A percentile compares a stretch with the other conserved stretches of the same genome.
These are phyloP conservation scores for Macaranga tanarius DNA, from an alignment of 441 rosid species.

Conservation along the genomic window DNA sequence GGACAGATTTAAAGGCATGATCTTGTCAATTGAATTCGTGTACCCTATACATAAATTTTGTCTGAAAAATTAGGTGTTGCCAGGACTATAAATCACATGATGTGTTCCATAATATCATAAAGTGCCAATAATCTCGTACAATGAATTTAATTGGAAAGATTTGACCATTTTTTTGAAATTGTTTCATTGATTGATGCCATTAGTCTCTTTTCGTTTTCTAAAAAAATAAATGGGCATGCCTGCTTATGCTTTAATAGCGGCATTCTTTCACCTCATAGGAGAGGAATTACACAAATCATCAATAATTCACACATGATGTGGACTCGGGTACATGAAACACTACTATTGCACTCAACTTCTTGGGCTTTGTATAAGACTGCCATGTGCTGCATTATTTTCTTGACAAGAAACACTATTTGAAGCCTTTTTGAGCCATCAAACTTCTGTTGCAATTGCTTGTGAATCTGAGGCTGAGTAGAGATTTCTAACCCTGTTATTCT, in stretches of 20 bases:
- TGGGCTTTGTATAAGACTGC: no score
- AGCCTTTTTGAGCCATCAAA: no score
- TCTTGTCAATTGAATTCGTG: not conserved
- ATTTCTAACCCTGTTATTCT: no score
- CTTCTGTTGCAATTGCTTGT: no score
- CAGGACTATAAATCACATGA: constrained; percentile 26
- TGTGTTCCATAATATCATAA: constrained; percentile 9
- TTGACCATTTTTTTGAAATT: constrained; percentile 16
- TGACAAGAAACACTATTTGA: no score
- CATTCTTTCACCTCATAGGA: not conserved
- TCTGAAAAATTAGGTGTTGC: not conserved
- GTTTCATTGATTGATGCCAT: not conserved
- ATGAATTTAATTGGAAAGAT: not conserved
- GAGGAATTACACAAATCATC: constrained; percentile 1
- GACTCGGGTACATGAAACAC: no score
- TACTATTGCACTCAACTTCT: no score
- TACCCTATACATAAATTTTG: not conserved
- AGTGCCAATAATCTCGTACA: not conserved
- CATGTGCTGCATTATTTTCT: no score
- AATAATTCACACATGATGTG: constrained; percentile 1
- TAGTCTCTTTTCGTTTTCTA: no score
- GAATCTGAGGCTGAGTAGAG: no score
- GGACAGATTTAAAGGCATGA: not conserved
- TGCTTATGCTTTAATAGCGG: no score
- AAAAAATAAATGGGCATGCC: no score